Evolutionary conservation across 1,284 basidiomycete species (phyloP), one percentile per base, ranked within the genome.

Genomic region (Ceratobasidium sp.): DNA sequence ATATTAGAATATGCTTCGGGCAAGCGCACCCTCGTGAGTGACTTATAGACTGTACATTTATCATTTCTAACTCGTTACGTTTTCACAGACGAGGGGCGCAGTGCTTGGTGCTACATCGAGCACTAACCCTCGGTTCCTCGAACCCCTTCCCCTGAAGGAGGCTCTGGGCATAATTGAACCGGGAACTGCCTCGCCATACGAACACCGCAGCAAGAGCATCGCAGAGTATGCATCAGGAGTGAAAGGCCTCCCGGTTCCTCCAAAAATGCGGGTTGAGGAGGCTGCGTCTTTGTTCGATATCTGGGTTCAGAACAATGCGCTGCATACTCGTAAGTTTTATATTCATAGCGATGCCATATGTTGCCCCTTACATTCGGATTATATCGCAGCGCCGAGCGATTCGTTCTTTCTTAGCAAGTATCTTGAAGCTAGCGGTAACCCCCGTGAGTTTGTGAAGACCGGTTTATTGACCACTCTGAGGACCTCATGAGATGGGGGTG

Each of bases 1-100:
- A 83, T 95, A 44, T 85, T 97, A 57, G 93, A 96, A 75, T 95
- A 89, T 77, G 88, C 93, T 0, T 88, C 89, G 14, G 94, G 94
- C 44, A 85, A 86, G 77, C 87, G 88, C 65, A 79, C 83, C 19
- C 91, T 97, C 75, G 93, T 94, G 77, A 74, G 91, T 86, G 19
- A 5, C 27, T 19, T 41, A 69, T 47, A 22, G 19, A 3, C 22
- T 2, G 47, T 7, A 31, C 9, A 4, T 64, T 0, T 33, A 59
- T 22, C 67, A 36, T 44, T n/a, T 27, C 27, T 75, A 22, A 64
- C 19, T 54, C 75, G 83, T 74, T 53, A 24, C 24, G 54, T n/a
- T 47, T 17, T 2, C 22, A 1, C 53, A 88, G 91, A 82, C 85
- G 1, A 87, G 86, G 7, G 93, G 93, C 41, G 89, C 89, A 0